Base-by-base conservation (phyloP, 371 early-diverging fungal genomes). In the Globomyces sp. region DNA sequence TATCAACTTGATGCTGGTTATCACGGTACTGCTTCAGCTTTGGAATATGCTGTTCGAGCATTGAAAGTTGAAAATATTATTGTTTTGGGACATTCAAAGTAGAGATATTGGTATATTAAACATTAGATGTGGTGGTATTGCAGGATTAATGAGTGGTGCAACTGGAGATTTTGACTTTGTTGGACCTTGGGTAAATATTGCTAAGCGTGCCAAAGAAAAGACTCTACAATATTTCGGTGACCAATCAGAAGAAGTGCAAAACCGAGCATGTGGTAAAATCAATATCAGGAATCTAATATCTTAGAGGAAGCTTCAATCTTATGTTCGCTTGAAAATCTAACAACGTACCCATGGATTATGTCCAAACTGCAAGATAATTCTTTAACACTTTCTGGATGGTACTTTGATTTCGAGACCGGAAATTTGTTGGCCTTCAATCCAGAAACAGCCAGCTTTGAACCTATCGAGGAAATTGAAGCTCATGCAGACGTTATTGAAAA, bases 321-420 rank as follows among this genome's bases (percentile, higher is more conserved):
- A 11, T 48, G 57, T 24, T 68, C 71, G 36, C 63, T 77, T 41
- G 71, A 77, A 51, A 77, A 77, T 51, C 63, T 77, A n/a, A 65
- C 71, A 34, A 40, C 71, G 1, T 77, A 77, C 46, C 77, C 77
- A 5, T 77, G 72, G 72, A 66, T 77, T 40, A 44, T 58, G 9
- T 70, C 70, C 2, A 52, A 64, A 6, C 61, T 77, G 50, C 46
- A 61, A 36, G 65, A 49, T 13, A 69, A 65, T 13, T 57, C 68
- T 36, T 61, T 77, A 45, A 70, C 57, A 39, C 64, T 77, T 53
- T 72, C 69, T 45, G 77, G 77, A n/a, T 77, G 77, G 77, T 77
- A 74, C 63, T 77, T 77, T 67, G 77, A 77, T 51, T 77, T 77
- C 60, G 68, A 70, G 51, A 57, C 45, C 4, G 77, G 77, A 9